Base-by-base conservation (phyloP, 83 land plant species). In the Thuja plicata region DNA sequence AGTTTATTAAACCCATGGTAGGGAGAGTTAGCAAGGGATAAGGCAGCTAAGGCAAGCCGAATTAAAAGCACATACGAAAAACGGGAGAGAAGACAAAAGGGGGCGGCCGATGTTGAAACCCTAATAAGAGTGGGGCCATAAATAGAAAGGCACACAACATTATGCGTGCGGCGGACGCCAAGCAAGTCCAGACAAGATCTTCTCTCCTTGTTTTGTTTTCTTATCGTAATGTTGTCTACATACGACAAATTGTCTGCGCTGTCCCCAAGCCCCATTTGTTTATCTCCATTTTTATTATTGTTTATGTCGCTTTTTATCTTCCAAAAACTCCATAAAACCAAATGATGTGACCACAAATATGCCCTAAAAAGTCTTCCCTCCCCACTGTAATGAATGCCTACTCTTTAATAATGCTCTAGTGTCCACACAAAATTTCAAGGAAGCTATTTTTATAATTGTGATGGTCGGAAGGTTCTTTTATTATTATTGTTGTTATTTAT, bases 161-260 rank as follows among this genome's bases (percentile, higher is more conserved):
- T 77, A 87, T 91, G 92, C 92, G 92, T 91, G 92, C 88, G 89
- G 91, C 86, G 88, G 91, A 89, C 92, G 92, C 92, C 92, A 91
- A 86, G 89, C 91, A 78, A 88, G 90, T 87, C 87, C 60, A 84
- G 92, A 91, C 92, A 89, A 91, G 89, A 86, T 87, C 91, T 55
- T 71, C 89, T 87, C 86, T 85, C 85, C 86, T 32, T 84, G 32
- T 84, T 84, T 84, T 84, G 86, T 84, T 84, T 84, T 84, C 60
- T 84, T 84, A 84, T 84, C 40, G 86, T 52, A 32, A 84, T 84
- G 86, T 50, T 52, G 86, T 48, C 60, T 84, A 35, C 10, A 84
- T 84, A 84, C 86, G 86, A 84, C 86, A 84, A 84, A 54, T 5
- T 34, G 86, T 54, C 62, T 84, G 86, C 86, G 86, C 86, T 84